Conservation (phyloP, 257 asterid genomes). For the Ilex aquifolium region DNA sequence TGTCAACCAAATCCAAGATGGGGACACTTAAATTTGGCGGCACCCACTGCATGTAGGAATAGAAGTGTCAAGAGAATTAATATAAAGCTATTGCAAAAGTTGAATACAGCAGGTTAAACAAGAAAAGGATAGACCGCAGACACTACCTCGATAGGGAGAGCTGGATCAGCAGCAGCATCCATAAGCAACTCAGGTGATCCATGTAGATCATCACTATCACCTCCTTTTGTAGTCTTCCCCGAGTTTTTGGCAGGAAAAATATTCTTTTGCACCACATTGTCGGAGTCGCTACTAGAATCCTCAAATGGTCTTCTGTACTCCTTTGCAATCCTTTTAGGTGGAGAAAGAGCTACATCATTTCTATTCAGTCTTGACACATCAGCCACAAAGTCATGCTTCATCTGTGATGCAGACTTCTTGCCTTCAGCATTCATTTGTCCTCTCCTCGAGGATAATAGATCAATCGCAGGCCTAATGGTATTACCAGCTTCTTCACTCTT, state of each 20-base stretch:
- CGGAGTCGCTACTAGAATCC: conserved; percentile 50
- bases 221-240: conserved; percentile 32
- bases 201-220: conserved; percentile 32
- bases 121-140: conserved; percentile 5
- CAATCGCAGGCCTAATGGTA: conserved; percentile 22
- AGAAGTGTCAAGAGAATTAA: conserved; percentile 9
- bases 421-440: conserved; percentile 30
- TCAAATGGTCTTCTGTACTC: conserved; percentile 33
- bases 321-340: conserved; percentile 43
- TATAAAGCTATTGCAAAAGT: background rate
- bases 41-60: conserved; percentile 64
- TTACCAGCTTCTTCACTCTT: conserved; percentile 39
- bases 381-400: conserved; percentile 35
- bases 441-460: conserved; percentile 33
- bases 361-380: conserved; percentile 37
- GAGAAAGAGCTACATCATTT: conserved; percentile 36
- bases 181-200: conserved; percentile 30
- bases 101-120: background rate
- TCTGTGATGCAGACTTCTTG: conserved; percentile 36
- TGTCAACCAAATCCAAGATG: conserved; percentile 80
- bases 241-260: conserved; percentile 25
- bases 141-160: conserved; percentile 79
- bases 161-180: conserved; percentile 41
- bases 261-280: conserved; percentile 33
- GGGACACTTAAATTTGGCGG: conserved; percentile 87